Conservation (phyloP, 1,284 basidiomycete genomes). For the Apiotrichum gracile region DNA sequence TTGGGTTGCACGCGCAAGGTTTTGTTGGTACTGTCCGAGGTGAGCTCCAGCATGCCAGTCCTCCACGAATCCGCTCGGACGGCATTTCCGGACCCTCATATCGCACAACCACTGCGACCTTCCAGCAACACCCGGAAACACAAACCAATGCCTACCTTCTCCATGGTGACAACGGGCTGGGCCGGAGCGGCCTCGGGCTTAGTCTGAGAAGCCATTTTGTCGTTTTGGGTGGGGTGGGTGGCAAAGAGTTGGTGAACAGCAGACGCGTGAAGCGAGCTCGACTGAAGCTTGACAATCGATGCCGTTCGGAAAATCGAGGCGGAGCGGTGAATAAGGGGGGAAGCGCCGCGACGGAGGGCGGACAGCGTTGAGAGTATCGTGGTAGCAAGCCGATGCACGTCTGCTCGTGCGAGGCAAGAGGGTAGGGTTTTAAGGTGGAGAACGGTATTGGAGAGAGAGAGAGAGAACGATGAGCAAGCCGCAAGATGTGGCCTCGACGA, state of each 20-base stretch:
- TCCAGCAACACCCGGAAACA: not conserved
- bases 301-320: no score
- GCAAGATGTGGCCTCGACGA: not conserved
- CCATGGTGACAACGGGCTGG: constrained; percentile 40
- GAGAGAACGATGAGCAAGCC: no score
- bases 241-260: not conserved
- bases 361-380: constrained; percentile 1
- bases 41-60: no score
- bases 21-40: not conserved
- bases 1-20: no score
- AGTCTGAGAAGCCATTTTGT: constrained; percentile 10
- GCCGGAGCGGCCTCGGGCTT: constrained; percentile 27
- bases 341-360: constrained; percentile 2
- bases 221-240: not conserved
- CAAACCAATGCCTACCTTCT: constrained; percentile 28
- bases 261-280: not conserved
- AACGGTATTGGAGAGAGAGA: not conserved
- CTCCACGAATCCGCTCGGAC: not conserved
- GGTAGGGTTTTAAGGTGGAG: not conserved
- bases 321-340: not conserved
- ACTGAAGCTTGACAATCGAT: not conserved
- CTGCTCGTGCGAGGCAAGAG: constrained; percentile 1
- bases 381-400: not conserved
- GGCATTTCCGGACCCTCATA: not conserved
- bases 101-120: not conserved